These are phyloP conservation scores for Eucalyptus rudis DNA, from an alignment of 345 rosid genomes.

Conservation along the genomic window DNA sequence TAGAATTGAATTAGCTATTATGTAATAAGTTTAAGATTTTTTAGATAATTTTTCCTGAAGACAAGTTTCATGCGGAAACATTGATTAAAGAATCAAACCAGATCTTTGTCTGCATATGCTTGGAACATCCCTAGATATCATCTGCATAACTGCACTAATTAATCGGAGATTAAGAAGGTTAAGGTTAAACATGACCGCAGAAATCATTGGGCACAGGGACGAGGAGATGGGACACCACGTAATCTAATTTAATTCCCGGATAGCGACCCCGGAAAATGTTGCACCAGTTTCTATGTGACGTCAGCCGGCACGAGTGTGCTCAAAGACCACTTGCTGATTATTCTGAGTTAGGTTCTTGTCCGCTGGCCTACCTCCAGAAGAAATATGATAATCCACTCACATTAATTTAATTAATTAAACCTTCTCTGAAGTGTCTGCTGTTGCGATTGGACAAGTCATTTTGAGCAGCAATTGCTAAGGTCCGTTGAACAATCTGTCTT, in stretches of 20 bases:
- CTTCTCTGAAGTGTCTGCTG: background rate
- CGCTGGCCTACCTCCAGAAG: background rate
- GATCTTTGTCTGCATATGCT: background rate
- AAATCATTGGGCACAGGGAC: background rate
- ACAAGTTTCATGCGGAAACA: background rate
- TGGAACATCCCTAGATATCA: background rate
- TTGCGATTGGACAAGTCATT: background rate
- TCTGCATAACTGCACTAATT: background rate
- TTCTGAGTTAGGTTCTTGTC: background rate
- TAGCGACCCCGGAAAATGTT: background rate
- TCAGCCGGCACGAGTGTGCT: background rate
- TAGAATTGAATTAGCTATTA: fast-evolving
- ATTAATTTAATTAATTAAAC: background rate
- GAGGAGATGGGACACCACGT: background rate
- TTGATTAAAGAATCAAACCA: background rate
- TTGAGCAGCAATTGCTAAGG: background rate
- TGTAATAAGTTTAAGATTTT: fast-evolving
- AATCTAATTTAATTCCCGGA: background rate
- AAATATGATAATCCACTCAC: background rate
- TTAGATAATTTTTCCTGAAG: fast-evolving
- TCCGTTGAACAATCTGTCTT: background rate
- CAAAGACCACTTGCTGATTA: background rate
- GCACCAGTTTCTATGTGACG: background rate
- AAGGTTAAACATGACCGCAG: background rate
- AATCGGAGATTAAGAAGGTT: background rate